Evolutionary conservation across 108 stramenopile genomes (phyloP).

Genomic region (Hondaea fermentalgiana): DNA sequence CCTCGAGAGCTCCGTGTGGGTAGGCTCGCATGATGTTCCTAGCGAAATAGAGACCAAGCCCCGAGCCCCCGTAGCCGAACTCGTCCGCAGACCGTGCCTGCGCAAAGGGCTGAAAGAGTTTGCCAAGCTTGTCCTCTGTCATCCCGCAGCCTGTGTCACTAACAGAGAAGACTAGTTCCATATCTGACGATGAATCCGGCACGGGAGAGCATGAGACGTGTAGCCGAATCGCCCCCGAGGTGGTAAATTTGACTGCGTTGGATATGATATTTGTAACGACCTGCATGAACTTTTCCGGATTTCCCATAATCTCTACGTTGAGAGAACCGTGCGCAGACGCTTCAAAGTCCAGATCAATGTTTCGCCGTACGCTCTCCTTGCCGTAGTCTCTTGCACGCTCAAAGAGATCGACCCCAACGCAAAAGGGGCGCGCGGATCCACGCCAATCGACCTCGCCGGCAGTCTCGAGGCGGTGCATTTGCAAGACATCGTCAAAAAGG

Average conservation of each 20-base stretch:
- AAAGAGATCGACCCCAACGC: background rate
- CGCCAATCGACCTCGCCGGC: background rate
- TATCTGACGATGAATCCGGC: background rate
- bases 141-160: conserved; percentile 35
- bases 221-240: background rate
- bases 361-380: background rate
- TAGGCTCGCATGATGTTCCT: background rate
- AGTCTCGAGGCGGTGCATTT: background rate
- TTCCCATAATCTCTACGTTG: background rate
- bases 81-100: background rate
- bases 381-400: background rate
- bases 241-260: conserved; percentile 60
- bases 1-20: background rate
- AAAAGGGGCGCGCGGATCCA: background rate
- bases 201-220: background rate
- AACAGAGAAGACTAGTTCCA: conserved; percentile 23
- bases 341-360: background rate
- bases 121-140: conserved; percentile 17
- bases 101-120: conserved; percentile 32
- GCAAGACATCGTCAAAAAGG: background rate
- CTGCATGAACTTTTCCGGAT: conserved; percentile 39
- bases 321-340: background rate
- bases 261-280: conserved; percentile 50
- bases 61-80: conserved; percentile 9
- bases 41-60: conserved; percentile 17